Base-by-base conservation (phyloP, 2,329 filamentous ascomycete species). In the Sporothrix phasma region DNA sequence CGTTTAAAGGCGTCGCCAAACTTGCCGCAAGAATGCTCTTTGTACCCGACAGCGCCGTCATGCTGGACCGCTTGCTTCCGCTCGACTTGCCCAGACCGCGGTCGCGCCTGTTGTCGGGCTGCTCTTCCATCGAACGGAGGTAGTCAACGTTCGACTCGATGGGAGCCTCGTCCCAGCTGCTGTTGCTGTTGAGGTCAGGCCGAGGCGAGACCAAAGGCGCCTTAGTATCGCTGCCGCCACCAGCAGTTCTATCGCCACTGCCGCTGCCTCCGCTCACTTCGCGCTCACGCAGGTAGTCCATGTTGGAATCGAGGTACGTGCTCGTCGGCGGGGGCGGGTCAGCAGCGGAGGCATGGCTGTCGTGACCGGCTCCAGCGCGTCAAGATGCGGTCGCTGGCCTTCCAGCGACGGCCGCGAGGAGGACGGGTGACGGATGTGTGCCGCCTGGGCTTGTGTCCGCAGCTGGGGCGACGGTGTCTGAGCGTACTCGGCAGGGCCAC, bases 1-100 rank as follows among this genome's bases (percentile, higher is more conserved):
- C 89, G 84, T 71, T 93, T 91, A 77, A 97, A 97, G 3, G 93
- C 92, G 70, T 97, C 92, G 0, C 92, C 91, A 73, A 97, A 97
- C 69, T 88, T 91, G 26, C 92, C 90, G 87, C 88, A n/a, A 97
- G 79, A 43, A 96, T 85, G 64, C 85, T 90, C 74, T 94, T 96
- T 29, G 88, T 89, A 45, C 85, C 86, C 6, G 88, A 85, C 19
- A 90, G 76, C 0, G 88, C 86, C 63, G 88, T 81, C 1, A 96
- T 76, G 73, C 90, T 94, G 1, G 86, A 81, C 11, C 89, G 84
- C 73, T 96, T 96, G 54, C 39, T 43, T 15, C 78, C 77, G 58
- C 77, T 76, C 68, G 87, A 84, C 60, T 65, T 69, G 87, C 84
- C 70, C 78, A 77, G 29, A 80, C 69, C 53, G 74, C 77, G 81